Evolutionary conservation across 2,329 filamentous ascomycete species (phyloP).

Genomic region (Fusarium graminum): DNA sequence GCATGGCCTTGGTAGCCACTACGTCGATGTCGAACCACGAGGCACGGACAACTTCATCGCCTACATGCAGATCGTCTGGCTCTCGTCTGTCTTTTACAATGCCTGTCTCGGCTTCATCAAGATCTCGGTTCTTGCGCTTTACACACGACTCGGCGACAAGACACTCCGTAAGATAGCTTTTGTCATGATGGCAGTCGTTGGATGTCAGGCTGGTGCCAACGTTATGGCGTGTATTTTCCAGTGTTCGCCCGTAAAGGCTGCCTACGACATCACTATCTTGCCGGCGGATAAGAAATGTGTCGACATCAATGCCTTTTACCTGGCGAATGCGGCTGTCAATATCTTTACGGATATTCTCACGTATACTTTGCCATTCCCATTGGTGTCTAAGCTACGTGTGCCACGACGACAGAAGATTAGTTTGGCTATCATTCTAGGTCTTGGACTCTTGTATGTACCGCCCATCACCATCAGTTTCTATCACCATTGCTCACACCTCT

Average conservation of each 20-base stretch:
- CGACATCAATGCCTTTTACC: conserved; percentile 35
- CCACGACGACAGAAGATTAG: conserved; percentile 36
- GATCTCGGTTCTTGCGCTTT: conserved; percentile 32
- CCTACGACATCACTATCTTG: conserved; percentile 24
- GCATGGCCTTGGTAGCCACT: conserved; percentile 33
- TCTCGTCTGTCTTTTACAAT: conserved; percentile 38
- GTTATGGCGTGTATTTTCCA: conserved; percentile 38
- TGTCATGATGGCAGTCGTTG: conserved; percentile 32
- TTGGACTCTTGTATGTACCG: conserved; percentile 31
- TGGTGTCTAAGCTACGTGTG: conserved; percentile 23
- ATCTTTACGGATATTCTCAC: conserved; percentile 30
- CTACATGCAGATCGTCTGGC: conserved; percentile 38
- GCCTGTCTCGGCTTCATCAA: conserved; percentile 40
- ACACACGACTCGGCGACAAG: conserved; percentile 33
- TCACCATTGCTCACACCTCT: neutral
- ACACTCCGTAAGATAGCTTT: conserved; percentile 22
- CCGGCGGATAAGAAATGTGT: conserved; percentile 22
- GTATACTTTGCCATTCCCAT: conserved; percentile 17
- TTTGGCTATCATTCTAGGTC: conserved; percentile 18
- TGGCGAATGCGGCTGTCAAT: conserved; percentile 34
- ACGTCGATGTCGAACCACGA: conserved; percentile 22
- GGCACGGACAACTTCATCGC: conserved; percentile 30
- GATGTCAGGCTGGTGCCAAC: conserved; percentile 33
- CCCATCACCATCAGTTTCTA: neutral
- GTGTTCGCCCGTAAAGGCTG: conserved; percentile 8